Evolutionary conservation across 2,329 filamentous ascomycete species (phyloP).

Genomic region (Fusarium sororula): DNA sequence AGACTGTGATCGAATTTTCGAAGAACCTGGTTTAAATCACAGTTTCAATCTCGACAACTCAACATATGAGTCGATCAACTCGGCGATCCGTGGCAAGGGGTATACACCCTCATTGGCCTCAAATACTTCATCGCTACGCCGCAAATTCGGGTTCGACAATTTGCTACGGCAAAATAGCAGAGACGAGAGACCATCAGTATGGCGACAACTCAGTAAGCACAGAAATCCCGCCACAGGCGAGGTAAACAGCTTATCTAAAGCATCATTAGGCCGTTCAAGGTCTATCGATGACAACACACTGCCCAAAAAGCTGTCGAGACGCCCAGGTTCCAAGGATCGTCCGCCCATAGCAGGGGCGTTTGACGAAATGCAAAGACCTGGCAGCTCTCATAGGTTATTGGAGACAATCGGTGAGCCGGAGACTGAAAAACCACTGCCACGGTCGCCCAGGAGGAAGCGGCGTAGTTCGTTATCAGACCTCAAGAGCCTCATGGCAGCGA

Average conservation of each 20-base stretch:
- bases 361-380: slow-evolving; percentile 65
- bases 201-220: slow-evolving; percentile 89
- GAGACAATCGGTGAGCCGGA: slow-evolving; percentile 69
- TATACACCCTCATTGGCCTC: slow-evolving; percentile 81
- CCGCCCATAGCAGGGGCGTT: slow-evolving; percentile 70
- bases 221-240: slow-evolving; percentile 69
- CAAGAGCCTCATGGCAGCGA: slow-evolving; percentile 71
- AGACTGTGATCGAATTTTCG: slow-evolving; percentile 89
- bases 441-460: slow-evolving; percentile 75
- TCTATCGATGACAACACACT: slow-evolving; percentile 77
- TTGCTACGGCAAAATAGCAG: slow-evolving; percentile 83
- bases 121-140: slow-evolving; percentile 85
- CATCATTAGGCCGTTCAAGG: slow-evolving; percentile 73
- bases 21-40: slow-evolving; percentile 62
- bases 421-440: slow-evolving; percentile 51
- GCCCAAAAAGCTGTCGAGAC: slow-evolving; percentile 49
- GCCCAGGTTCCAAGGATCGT: slow-evolving; percentile 67
- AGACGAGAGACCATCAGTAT: slow-evolving; percentile 78
- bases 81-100: slow-evolving; percentile 64
- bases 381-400: slow-evolving; percentile 65
- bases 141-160: slow-evolving; percentile 82
- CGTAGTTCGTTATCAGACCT: slow-evolving; percentile 93
- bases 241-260: slow-evolving; percentile 71
- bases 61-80: slow-evolving; percentile 68
- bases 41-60: slow-evolving; percentile 51